Percentiles rank a stretch among this genome's conserved stretches.
These are phyloP conservation scores for Tremella yokohamensis DNA, from an alignment of 768 basidiomycete genomes.

Conservation along the genomic window DNA sequence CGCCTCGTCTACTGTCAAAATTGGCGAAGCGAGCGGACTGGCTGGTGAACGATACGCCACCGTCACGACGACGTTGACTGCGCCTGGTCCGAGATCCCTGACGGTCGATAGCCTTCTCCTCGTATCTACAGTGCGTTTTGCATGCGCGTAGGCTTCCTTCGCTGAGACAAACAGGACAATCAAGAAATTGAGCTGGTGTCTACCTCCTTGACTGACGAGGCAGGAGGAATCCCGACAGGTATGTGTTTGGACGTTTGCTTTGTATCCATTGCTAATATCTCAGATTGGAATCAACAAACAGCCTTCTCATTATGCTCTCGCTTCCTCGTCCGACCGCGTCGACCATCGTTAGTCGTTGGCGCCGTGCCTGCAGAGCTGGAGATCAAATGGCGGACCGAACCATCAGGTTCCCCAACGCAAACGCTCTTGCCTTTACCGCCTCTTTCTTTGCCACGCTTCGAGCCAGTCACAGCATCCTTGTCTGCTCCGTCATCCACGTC, in stretches of 20 bases:
- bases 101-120: slow-evolving; percentile 20
- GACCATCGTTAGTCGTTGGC: slow-evolving; percentile 8
- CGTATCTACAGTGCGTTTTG: neutral
- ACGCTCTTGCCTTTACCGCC: slow-evolving; percentile 4
- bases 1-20: slow-evolving; percentile 58
- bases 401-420: neutral
- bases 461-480: slow-evolving; percentile 56
- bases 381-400: neutral
- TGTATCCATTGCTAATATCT: slow-evolving; percentile 48
- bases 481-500: slow-evolving; percentile 61
- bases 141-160: neutral
- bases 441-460: slow-evolving; percentile 8
- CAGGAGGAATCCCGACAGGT: too few relatives aligned
- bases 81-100: slow-evolving; percentile 16
- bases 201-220: too few relatives aligned
- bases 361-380: slow-evolving; percentile 3
- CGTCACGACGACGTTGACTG: slow-evolving; percentile 17
- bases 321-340: slow-evolving; percentile 11
- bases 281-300: slow-evolving; percentile 65
- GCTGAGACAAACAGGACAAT: slow-evolving; percentile 1
- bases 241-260: too few relatives aligned
- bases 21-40: slow-evolving; percentile 38
- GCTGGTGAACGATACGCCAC: slow-evolving; percentile 10
- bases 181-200: slow-evolving; percentile 51
- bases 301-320: slow-evolving; percentile 7